Percentiles rank a stretch among this genome's conserved stretches.
Conservation (phyloP, 805 yeast species). For the Myxozyma monticola region DNA sequence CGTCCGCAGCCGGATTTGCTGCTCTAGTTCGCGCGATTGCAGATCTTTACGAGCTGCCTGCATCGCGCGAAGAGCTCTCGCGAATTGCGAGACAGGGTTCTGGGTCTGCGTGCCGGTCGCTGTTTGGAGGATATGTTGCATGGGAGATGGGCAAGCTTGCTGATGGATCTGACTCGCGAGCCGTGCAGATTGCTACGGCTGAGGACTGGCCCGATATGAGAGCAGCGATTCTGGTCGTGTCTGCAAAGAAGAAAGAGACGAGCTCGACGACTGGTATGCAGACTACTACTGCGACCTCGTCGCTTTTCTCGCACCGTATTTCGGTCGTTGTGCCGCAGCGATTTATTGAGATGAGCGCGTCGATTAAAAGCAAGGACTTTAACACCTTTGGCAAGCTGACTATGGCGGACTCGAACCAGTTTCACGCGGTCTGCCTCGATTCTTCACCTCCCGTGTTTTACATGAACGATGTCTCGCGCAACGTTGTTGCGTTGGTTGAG, state of each 20-base stretch:
- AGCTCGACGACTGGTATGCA: slow-evolving; percentile 98
- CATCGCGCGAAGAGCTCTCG: slow-evolving; percentile 78
- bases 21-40: slow-evolving; percentile 92
- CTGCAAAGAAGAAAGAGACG: slow-evolving; percentile 91
- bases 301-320: slow-evolving; percentile 78
- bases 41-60: slow-evolving; percentile 79
- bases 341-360: slow-evolving; percentile 74
- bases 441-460: slow-evolving; percentile 94
- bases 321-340: slow-evolving; percentile 82
- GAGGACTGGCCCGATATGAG: slow-evolving; percentile 90
- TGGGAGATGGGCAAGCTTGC: slow-evolving; percentile 89
- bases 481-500: slow-evolving; percentile 75
- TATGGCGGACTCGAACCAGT: slow-evolving; percentile 94
- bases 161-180: slow-evolving; percentile 91
- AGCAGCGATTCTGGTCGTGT: slow-evolving; percentile 88
- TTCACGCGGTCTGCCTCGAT: slow-evolving; percentile 97
- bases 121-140: slow-evolving; percentile 97
- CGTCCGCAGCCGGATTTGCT: slow-evolving; percentile 98
- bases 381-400: slow-evolving; percentile 81
- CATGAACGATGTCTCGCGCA: slow-evolving; percentile 85
- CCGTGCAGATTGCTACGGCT: slow-evolving; percentile 84
- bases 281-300: slow-evolving; percentile 84
- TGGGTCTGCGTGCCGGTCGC: slow-evolving; percentile 96
- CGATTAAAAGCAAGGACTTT: slow-evolving; percentile 77
- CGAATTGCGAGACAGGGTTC: slow-evolving; percentile 97